Evolutionary conservation across 2,329 filamentous ascomycete species (phyloP), one percentile per base, ranked within the genome.

Genomic region (Diaporthe ilicicola): DNA sequence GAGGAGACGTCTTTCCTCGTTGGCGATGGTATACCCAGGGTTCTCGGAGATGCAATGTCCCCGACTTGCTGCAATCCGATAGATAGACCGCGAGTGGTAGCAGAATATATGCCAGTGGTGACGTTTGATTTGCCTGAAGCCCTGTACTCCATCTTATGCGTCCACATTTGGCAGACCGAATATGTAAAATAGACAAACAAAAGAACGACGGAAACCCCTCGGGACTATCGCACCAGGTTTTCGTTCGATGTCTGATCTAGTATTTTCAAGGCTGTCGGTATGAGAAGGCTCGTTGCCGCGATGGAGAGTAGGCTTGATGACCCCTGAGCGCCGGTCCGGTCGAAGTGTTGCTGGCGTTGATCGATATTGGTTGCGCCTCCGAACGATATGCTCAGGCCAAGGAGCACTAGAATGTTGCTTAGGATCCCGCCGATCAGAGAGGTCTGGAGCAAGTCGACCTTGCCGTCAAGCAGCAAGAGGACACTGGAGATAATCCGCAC

Each of bases 371-470:
- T 61, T 12, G 67, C 22, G 2, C 69, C 64, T 17, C 69, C 54
- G 10, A 67, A 53, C 2, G 65, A 50, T 19, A 71, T 55, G 9
- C 61, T 62, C n/a, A 71, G 24, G 27, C 62, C 69, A n/a, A 71
- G 64, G 5, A 68, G 69, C 6, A 68, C 61, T 9, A 71, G 39
- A 9, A 71, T 71, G 19, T 67, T 67, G 34, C 62, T 67, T 9
- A 71, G 64, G 4, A 71, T 71, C 3, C 62, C 69, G 9, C 69
- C 69, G 37, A 71, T 54, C 12, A 71, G 54, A 13, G 62, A 67
- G 12, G 64, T 67, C 19, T 71, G 44, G 19, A 71, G 44, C 13
- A 71, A n/a, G 27, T 67, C n/a, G 3, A 54, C 37, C 53, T 71
- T 55, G 1, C 29, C 42, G 15, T 44, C 51, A 24, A 42, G 24